Base-by-base conservation (phyloP, 768 basidiomycete species). In the Tephrocybe sp. region DNA sequence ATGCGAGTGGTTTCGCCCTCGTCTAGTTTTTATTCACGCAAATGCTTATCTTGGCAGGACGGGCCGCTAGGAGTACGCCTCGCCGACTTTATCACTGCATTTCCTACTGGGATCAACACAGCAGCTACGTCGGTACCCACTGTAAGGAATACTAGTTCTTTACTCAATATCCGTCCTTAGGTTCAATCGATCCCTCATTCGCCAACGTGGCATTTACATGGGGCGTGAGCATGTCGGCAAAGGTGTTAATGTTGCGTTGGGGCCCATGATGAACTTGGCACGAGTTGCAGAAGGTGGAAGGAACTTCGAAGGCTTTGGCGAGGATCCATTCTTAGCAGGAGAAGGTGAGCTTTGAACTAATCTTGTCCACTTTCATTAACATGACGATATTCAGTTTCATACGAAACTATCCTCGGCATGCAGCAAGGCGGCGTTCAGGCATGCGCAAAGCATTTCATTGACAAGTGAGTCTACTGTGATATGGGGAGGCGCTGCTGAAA, bases 261-360 rank as follows among this genome's bases (percentile, higher is more conserved):
- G 71, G 12, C 70, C 86, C 0, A 84, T 84, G 80, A 88, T 85
- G 77, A 87, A 88, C 61, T 71, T 89, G 64, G 83, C 79, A 3
- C 74, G 59, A 18, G 65, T 80, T 18, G 78, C 82, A 5, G 69
- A 77, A 59, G 86, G 81, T n/a, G 88, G 89, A 4, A 71, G 90
- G 19, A 87, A 88, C 63, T 91, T 85, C 79, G 89, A 91, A 69
- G 86, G 86, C 18, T 88, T 87, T 46, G 88, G 88, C 18, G 86
- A 75, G 8, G 88, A 91, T 59, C 90, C 89, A 0, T 91, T 79
- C 67, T 68, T 91, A 4, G 56, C 74, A 21, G 87, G 89, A 13
- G 85, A 84, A 60, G 58, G 56, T 54, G 34, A 38, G 33, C 29
- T 12, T 44, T 1, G 8, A n/a, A 9, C 0, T 13, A 1, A 15